Conservation (phyloP, 2,329 filamentous ascomycete genomes). For the Fusarium burgessii region DNA sequence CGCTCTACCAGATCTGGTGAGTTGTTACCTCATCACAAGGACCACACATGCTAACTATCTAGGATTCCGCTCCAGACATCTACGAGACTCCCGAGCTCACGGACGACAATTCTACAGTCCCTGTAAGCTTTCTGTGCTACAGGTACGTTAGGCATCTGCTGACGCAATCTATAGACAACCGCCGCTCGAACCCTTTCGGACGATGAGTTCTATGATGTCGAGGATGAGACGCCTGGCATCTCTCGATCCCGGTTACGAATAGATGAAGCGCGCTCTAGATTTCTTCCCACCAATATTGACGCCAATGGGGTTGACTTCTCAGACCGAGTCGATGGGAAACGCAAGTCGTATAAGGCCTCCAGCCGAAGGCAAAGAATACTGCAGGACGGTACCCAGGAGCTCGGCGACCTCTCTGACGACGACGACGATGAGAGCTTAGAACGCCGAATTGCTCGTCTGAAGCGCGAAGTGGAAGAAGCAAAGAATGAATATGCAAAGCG, state of each 20-base stretch:
- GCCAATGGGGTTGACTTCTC: conserved; percentile 87
- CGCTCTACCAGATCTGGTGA: conserved; percentile 81
- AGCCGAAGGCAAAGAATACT: conserved; percentile 74
- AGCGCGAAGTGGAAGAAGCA: conserved; percentile 83
- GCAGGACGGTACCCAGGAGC: conserved; percentile 72
- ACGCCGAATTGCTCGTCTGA: conserved; percentile 82
- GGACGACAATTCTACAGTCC: conserved; percentile 88
- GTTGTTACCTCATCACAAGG: conserved; percentile 28
- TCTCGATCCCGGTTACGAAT: conserved; percentile 81
- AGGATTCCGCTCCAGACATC: conserved; percentile 94
- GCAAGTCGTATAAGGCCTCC: conserved; percentile 84
- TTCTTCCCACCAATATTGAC: conserved; percentile 80
- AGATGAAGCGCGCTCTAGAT: conserved; percentile 82
- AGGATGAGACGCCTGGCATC: conserved; percentile 75
- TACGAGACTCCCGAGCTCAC: conserved; percentile 96
- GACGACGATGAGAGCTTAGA: conserved; percentile 79
- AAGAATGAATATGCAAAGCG: conserved; percentile 71
- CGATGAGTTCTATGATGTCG: conserved; percentile 71
- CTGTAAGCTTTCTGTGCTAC: conserved; percentile 66
- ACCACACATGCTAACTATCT: conserved; percentile 32
- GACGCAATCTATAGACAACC: conserved; percentile 59
- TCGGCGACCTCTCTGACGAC: conserved; percentile 82
- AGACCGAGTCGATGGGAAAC: conserved; percentile 84
- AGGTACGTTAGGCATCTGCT: conserved; percentile 32
- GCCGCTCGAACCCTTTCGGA: conserved; percentile 69